A percentile compares a stretch with the other conserved stretches of the same genome.
phyloP scores from a whole-genome alignment of 306 rosid species.

The Vigna reflexopilosa region DNA sequence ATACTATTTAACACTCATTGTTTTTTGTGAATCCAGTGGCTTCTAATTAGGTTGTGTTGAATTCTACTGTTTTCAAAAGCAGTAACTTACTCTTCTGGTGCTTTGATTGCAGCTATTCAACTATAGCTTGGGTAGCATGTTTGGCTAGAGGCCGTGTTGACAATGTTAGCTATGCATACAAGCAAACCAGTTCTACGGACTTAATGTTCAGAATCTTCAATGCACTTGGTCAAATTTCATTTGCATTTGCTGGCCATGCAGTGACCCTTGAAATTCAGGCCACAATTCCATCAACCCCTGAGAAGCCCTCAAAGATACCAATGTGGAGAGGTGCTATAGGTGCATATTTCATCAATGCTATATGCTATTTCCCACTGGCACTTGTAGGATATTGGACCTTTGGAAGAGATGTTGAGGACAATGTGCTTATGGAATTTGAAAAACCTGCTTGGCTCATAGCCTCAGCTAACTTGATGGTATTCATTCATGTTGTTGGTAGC shows the following conservation, averaged over 20 bases:
- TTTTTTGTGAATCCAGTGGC: conserved; percentile 22
- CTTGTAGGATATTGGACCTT: conserved; percentile 87
- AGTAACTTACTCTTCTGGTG: conserved; percentile 4
- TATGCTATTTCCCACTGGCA: conserved; percentile 97
- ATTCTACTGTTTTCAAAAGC: neutral
- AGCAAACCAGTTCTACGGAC: conserved; percentile 62
- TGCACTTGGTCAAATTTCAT: conserved; percentile 85
- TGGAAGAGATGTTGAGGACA: conserved; percentile 84
- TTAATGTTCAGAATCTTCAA: conserved; percentile 77
- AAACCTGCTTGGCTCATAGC: conserved; percentile 91
- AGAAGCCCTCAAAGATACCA: conserved; percentile 74
- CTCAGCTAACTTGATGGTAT: conserved; percentile 90
- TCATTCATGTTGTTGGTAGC: conserved; percentile 91
- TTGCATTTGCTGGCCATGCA: conserved; percentile 96
- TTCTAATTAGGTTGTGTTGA: conserved; percentile 9
- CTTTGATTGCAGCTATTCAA: conserved; percentile 75
- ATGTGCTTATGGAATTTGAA: conserved; percentile 69
- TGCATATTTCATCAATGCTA: conserved; percentile 80
- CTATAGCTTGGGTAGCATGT: conserved; percentile 91
- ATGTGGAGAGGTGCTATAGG: conserved; percentile 94
- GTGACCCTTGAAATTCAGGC: conserved; percentile 95
- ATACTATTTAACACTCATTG: neutral
- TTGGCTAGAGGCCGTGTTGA: conserved; percentile 62
- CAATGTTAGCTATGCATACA: conserved; percentile 82
- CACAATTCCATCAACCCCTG: conserved; percentile 90